Evolutionary conservation across 1,284 basidiomycete genomes (phyloP), one percentile per base, ranked within the genome.

Genomic region (Ganoderma boninense): DNA sequence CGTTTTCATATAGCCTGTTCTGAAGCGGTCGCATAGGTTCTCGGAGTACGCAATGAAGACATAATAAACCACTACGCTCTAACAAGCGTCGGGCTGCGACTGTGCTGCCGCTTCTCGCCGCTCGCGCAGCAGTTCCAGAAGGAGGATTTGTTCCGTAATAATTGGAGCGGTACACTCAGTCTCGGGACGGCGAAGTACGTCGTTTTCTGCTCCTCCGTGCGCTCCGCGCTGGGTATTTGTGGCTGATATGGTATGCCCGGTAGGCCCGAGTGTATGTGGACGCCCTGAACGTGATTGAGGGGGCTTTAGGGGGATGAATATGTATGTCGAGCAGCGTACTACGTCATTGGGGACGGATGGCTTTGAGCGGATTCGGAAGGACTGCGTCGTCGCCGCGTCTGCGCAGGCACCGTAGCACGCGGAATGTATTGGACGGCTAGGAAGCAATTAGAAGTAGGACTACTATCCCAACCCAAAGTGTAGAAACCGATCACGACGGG

Each of bases 31-130:
- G 35, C 61, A 63, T 71, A 85, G 85, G 74, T 84, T 23, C 79
- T 85, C 13, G 84, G 84, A 2, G 83, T 82, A n/a, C 66, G 73
- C 38, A 84, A 86, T 72, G 80, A 82, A 11, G 79, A 80, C 44
- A 84, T 87, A 56, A 74, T 78, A 16, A 29, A 79, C 40, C 84
- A 87, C 69, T 86, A 87, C 68, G 71, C 79, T 0, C 75, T 86
- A 29, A 84, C 85, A 1, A 79, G 80, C n/a, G 64, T 80, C 43
- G 85, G 83, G 0, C 76, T 85, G 8, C 79, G 80, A 67, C 84
- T 83, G 7, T 77, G 76, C 16, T 40, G 38, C 38, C 8, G 38
- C 11, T 65, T 82, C 11, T 79, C 80, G 6, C 66, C 79, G 20
- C 72, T 87, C 18, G 72, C 79, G 1, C 76, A 66, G 29, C 81